These are phyloP conservation scores for Termitomyces sp. DNA, from an alignment of 768 basidiomycete species.

Conservation along the genomic window DNA sequence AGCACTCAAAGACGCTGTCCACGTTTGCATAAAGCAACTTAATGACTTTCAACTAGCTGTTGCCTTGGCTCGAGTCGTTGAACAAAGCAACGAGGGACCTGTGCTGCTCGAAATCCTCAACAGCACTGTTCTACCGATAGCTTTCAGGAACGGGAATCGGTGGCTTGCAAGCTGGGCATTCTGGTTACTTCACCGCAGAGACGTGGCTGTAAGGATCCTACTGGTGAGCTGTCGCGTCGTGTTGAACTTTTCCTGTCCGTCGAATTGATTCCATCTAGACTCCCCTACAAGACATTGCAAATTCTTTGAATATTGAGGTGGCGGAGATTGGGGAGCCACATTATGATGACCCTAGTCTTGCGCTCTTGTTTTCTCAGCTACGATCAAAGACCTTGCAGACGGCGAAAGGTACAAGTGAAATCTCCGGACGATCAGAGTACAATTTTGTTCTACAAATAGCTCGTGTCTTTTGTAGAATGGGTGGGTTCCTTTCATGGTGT, in stretches of 20 bases:
- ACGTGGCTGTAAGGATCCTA: conserved; percentile 86
- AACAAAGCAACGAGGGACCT: conserved; percentile 78
- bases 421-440: conserved; percentile 84
- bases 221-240: conserved; percentile 48
- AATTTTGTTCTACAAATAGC: conserved; percentile 95
- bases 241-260: not conserved
- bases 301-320: conserved; percentile 47
- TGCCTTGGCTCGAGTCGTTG: conserved; percentile 79
- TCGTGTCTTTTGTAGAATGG: conserved; percentile 92
- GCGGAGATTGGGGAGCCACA: conserved; percentile 75
- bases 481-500: conserved; percentile 39
- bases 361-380: conserved; percentile 85
- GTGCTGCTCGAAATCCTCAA: conserved; percentile 66
- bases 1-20: conserved; percentile 85
- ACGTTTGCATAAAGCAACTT: conserved; percentile 83
- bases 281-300: conserved; percentile 70
- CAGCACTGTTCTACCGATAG: conserved; percentile 74
- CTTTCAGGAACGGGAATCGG: conserved; percentile 83
- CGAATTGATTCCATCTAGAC: conserved; percentile 40
- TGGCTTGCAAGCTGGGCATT: conserved; percentile 97
- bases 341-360: conserved; percentile 92
- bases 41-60: conserved; percentile 89
- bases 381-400: conserved; percentile 90
- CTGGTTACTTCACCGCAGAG: conserved; percentile 86
- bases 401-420: conserved; percentile 88